Percentiles rank a stretch among this genome's conserved stretches.
These are phyloP conservation scores for Saccharomyces hybrid DNA, from an alignment of 1,139 yeast species.

Conservation along the genomic window DNA sequence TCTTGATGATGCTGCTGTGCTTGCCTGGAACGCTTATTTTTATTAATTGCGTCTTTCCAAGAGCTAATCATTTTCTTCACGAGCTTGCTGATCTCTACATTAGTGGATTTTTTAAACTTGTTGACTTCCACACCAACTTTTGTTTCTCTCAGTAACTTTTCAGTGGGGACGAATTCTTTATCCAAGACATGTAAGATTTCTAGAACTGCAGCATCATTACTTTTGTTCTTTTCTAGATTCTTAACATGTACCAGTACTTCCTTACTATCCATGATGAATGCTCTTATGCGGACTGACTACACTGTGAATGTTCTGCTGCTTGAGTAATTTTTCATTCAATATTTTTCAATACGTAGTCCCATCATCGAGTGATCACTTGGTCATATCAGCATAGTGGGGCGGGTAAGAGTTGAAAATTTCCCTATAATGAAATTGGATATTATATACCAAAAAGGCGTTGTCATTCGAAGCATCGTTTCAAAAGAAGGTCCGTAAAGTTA, in stretches of 20 bases:
- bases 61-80: slow-evolving; percentile 76
- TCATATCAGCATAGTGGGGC: neutral
- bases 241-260: slow-evolving; percentile 66
- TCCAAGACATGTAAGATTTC: slow-evolving; percentile 61
- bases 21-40: slow-evolving; percentile 46
- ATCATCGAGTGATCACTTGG: neutral
- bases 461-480: neutral
- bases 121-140: slow-evolving; percentile 97
- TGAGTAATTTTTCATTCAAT: neutral
- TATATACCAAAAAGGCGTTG: neutral
- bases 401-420: neutral
- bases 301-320: neutral
- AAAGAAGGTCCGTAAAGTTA: neutral
- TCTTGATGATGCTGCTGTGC: slow-evolving; percentile 15
- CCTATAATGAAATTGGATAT: neutral
- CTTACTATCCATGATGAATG: slow-evolving; percentile 50
- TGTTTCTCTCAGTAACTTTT: slow-evolving; percentile 79
- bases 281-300: neutral
- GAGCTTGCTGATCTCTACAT: slow-evolving; percentile 54
- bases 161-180: slow-evolving; percentile 72
- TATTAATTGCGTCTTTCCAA: slow-evolving; percentile 88
- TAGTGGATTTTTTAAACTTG: slow-evolving; percentile 65
- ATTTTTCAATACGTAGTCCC: neutral
- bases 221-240: slow-evolving; percentile 61
- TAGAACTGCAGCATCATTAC: slow-evolving; percentile 55